Conservation (phyloP, 768 basidiomycete species). For the Tephrocybe rancida region DNA sequence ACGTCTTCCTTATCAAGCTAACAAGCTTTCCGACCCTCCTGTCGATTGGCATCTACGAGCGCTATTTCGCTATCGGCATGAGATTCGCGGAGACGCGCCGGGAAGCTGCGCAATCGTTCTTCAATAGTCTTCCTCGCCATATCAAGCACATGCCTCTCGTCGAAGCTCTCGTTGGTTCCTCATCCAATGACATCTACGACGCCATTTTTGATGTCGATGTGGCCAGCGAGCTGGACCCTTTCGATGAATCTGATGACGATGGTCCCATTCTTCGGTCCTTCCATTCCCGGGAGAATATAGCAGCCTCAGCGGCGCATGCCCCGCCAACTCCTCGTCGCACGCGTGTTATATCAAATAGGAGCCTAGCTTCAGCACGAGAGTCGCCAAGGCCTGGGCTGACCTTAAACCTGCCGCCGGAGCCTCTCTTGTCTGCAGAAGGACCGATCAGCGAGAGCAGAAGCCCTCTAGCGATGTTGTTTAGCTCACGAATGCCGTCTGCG, state of each 20-base stretch:
- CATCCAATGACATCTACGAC: constrained; percentile 68
- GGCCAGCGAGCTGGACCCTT: constrained; percentile 47
- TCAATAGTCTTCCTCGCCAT: constrained; percentile 67
- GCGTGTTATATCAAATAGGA: constrained; percentile 26
- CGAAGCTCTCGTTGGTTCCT: constrained; percentile 75
- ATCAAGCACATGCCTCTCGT: constrained; percentile 76
- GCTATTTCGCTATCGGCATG: constrained; percentile 58
- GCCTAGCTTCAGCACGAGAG: constrained; percentile 16
- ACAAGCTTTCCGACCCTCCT: constrained; percentile 85
- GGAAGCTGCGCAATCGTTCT: constrained; percentile 55
- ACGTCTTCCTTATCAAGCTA: constrained; percentile 83
- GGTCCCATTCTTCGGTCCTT: constrained; percentile 36
- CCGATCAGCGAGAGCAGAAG: constrained; percentile 34
- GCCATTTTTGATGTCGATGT: constrained; percentile 79
- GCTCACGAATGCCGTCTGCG: constrained; percentile 18
- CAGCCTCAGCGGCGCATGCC: constrained; percentile 15
- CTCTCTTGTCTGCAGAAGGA: constrained; percentile 20
- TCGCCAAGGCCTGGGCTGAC: constrained; percentile 26
- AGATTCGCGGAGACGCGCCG: constrained; percentile 53
- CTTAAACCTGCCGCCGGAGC: constrained; percentile 17
- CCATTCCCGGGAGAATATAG: constrained; percentile 38
- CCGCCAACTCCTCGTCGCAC: constrained; percentile 24
- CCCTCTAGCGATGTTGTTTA: constrained; percentile 54
- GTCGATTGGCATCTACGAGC: constrained; percentile 78
- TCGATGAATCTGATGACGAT: constrained; percentile 52